These are phyloP conservation scores for Penicillium coffeae DNA, from an alignment of 495 filamentous ascomycete species.

Conservation along the genomic window DNA sequence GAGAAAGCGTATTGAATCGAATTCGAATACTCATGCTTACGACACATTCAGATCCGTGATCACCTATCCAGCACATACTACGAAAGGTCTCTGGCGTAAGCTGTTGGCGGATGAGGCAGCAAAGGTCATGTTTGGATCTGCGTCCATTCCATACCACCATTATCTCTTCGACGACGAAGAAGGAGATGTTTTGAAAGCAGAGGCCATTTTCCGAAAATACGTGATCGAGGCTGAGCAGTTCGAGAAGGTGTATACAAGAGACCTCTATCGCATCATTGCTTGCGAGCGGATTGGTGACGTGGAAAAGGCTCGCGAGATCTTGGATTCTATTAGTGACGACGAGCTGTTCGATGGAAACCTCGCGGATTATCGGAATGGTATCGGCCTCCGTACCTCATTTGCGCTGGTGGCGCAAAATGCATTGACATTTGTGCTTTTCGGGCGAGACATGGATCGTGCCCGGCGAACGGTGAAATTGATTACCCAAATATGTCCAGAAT, in stretches of 20 bases:
- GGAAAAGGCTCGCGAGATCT: conserved; percentile 9
- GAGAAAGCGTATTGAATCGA: conserved; percentile 1
- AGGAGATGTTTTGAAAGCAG: conserved; percentile 13
- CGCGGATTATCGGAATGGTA: conserved; percentile 9
- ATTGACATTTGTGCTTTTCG: conserved; percentile 9
- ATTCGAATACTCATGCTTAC: not conserved
- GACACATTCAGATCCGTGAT: not conserved
- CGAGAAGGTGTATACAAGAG: conserved; percentile 9
- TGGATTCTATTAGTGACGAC: conserved; percentile 20
- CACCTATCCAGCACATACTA: not conserved
- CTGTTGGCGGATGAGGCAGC: conserved; percentile 7
- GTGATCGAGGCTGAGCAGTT: conserved; percentile 1
- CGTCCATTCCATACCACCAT: conserved; percentile 7
- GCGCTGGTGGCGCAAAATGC: conserved; percentile 11
- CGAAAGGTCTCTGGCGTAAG: conserved; percentile 10
- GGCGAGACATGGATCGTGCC: conserved; percentile 12
- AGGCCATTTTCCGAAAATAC: conserved; percentile 11
- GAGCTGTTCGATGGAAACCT: conserved; percentile 17
- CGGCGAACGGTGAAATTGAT: conserved; percentile 13
- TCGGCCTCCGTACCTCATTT: conserved; percentile 5
- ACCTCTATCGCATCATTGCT: conserved; percentile 20
- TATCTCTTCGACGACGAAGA: conserved; percentile 7
- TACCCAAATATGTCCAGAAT: conserved; percentile 12
- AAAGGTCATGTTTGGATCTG: conserved; percentile 5
- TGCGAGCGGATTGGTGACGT: conserved; percentile 18